Percentiles rank a stretch among this genome's conserved stretches.
Evolutionary conservation across 129 eudicot species (phyloP).

Genomic region (Lonicera japonica): DNA sequence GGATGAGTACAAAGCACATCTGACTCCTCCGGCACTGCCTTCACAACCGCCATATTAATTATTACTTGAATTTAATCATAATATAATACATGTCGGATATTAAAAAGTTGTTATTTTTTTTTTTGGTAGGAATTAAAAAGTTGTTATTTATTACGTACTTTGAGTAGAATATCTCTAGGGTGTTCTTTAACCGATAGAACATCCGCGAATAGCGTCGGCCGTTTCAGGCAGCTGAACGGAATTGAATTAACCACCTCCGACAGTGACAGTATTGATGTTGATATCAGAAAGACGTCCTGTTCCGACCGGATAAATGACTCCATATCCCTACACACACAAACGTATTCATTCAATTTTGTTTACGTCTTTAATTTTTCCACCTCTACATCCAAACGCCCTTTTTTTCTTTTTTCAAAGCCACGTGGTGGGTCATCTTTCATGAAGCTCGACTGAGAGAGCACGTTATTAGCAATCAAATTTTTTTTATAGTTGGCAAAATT

Average conservation of each 20-base stretch:
- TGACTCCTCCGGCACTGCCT: conserved; percentile 56
- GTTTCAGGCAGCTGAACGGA: conserved; percentile 36
- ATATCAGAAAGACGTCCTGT: conserved; percentile 49
- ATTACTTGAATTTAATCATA: too few species aligned
- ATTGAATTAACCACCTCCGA: conserved; percentile 45
- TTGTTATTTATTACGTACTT: conserved; percentile 17
- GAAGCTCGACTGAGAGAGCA: too few species aligned
- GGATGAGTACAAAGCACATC: conserved; percentile 83
- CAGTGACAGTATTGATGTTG: conserved; percentile 63
- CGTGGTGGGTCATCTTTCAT: too few species aligned
- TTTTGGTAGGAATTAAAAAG: too few species aligned
- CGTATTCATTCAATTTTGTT: too few species aligned
- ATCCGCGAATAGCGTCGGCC: conserved; percentile 49
- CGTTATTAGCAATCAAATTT: too few species aligned
- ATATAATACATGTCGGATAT: too few species aligned
- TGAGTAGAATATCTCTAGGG: conserved; percentile 48
- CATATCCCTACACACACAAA: conserved; percentile 39
- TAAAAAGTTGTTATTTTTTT: too few species aligned
- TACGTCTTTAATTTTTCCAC: too few species aligned
- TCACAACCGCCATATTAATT: conserved; percentile 1
- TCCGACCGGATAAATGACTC: conserved; percentile 39
- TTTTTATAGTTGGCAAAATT: too few species aligned
- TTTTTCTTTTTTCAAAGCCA: too few species aligned
- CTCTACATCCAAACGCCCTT: too few species aligned
- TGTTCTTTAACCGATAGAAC: conserved; percentile 73